These are phyloP conservation scores for Fusarium sublunatum DNA, from an alignment of 2,329 filamentous ascomycete species.

Conservation along the genomic window DNA sequence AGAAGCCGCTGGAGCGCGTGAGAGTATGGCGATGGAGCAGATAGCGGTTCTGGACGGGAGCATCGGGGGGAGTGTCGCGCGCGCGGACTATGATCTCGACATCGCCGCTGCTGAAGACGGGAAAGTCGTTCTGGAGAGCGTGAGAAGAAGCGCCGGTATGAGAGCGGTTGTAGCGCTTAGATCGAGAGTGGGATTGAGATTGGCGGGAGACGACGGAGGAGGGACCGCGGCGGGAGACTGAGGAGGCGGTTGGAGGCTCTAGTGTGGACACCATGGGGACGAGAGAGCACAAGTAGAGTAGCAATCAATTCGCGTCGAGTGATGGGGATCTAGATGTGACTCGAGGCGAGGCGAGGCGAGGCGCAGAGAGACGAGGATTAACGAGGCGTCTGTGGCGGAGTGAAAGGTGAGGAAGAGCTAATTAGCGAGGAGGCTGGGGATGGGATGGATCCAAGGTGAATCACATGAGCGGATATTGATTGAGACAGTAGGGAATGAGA, in stretches of 20 bases:
- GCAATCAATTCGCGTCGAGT: too few species aligned
- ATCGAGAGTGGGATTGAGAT: slow-evolving; percentile 64
- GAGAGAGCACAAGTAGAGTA: too few species aligned
- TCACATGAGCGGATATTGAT: slow-evolving; percentile 42
- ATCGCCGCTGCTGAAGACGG: slow-evolving; percentile 91
- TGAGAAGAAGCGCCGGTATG: slow-evolving; percentile 79
- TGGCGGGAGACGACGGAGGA: slow-evolving; percentile 72
- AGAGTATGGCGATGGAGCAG: slow-evolving; percentile 88
- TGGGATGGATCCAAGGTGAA: slow-evolving; percentile 24
- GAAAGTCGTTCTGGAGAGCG: slow-evolving; percentile 88
- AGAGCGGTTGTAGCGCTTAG: slow-evolving; percentile 81
- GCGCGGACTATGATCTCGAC: slow-evolving; percentile 86
- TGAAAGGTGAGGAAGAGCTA: slow-evolving; percentile 27
- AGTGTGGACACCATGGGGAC: slow-evolving; percentile 72
- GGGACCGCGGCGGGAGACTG: slow-evolving; percentile 67
- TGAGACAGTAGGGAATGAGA: slow-evolving; percentile 14
- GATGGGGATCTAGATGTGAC: too few species aligned
- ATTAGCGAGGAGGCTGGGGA: slow-evolving; percentile 24
- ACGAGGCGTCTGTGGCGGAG: slow-evolving; percentile 31
- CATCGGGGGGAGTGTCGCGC: slow-evolving; percentile 51
- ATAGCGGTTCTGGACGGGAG: slow-evolving; percentile 76
- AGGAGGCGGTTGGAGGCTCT: slow-evolving; percentile 59
- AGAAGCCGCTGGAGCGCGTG: slow-evolving; percentile 91
- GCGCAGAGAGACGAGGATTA: slow-evolving; percentile 17
- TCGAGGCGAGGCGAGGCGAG: neutral